Percentiles rank a stretch among this genome's conserved stretches.
These are phyloP conservation scores for Didymella pomorum DNA, from an alignment of 2,329 filamentous ascomycete genomes.

Conservation along the genomic window DNA sequence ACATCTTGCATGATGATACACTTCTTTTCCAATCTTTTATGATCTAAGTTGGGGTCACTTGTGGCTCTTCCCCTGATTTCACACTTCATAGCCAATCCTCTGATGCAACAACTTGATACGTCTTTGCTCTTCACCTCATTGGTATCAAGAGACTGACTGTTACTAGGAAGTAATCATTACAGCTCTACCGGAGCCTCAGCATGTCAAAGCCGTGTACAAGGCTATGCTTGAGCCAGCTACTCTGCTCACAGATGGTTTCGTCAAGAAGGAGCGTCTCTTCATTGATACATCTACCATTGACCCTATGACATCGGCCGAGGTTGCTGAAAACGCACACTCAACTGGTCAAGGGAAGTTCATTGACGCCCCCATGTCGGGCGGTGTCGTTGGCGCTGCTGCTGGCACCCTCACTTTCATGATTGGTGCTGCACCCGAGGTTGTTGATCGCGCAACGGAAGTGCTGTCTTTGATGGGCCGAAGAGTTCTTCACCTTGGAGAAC, in stretches of 20 bases:
- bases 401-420: constrained; percentile 97
- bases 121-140: constrained; percentile 13
- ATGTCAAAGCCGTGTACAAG: constrained; percentile 84
- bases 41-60: constrained; percentile 76
- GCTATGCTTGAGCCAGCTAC: constrained; percentile 71
- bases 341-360: constrained; percentile 79
- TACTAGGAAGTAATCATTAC: constrained; percentile 83
- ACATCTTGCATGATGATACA: constrained; percentile 58
- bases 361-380: constrained; percentile 96
- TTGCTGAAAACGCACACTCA: constrained; percentile 74
- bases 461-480: constrained; percentile 85
- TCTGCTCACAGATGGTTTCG: constrained; percentile 58
- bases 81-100: constrained; percentile 76
- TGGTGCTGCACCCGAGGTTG: constrained; percentile 69
- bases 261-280: constrained; percentile 74
- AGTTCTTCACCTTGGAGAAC: constrained; percentile 83
- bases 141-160: constrained; percentile 29
- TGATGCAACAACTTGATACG: constrained; percentile 54
- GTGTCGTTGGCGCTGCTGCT: constrained; percentile 87
- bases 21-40: constrained; percentile 59
- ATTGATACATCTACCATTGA: constrained; percentile 98
- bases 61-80: constrained; percentile 68
- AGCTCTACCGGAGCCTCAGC: constrained; percentile 85
- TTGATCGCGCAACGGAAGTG: constrained; percentile 71
- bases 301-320: constrained; percentile 79